Conservation (phyloP, 306 rosid species). For the Ormosia semicastrata region DNA sequence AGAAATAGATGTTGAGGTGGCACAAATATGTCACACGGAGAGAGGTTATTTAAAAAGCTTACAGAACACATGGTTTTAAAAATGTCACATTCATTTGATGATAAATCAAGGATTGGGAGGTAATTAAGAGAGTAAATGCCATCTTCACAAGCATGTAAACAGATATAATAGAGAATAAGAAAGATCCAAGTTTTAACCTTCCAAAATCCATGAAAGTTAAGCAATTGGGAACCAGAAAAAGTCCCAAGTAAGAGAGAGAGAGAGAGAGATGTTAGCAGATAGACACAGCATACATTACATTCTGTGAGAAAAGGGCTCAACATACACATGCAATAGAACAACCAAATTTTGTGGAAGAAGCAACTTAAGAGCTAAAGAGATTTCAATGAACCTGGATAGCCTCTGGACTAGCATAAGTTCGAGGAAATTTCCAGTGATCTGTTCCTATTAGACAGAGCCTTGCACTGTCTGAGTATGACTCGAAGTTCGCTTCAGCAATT, state of each 20-base stretch:
- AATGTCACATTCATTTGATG: not conserved
- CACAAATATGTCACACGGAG: not conserved
- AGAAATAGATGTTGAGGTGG: constrained; percentile 3
- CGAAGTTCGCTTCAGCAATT: constrained; percentile 92
- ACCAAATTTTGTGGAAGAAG: constrained; percentile 1
- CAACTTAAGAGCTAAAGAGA: constrained; percentile 7
- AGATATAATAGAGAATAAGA: not conserved
- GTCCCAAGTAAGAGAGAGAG: not conserved
- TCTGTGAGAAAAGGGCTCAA: not conserved
- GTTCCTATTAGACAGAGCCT: constrained; percentile 91
- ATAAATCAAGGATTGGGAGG: not conserved
- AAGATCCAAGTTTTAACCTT: not conserved
- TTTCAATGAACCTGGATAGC: constrained; percentile 82
- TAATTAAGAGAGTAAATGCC: not conserved
- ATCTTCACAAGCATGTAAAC: not conserved
- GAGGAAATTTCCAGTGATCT: constrained; percentile 96
- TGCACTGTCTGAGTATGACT: constrained; percentile 81
- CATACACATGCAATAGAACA: not conserved
- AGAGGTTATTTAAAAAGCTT: constrained; percentile 6
- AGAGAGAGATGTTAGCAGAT: not conserved
- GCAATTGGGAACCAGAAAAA: not conserved
- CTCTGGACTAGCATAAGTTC: constrained; percentile 89
- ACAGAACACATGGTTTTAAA: not conserved
- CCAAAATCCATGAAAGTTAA: not conserved
- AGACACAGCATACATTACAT: not conserved